Base-by-base conservation (phyloP, 2,329 filamentous ascomycete species). In the Pseudopyricularia javanii region DNA sequence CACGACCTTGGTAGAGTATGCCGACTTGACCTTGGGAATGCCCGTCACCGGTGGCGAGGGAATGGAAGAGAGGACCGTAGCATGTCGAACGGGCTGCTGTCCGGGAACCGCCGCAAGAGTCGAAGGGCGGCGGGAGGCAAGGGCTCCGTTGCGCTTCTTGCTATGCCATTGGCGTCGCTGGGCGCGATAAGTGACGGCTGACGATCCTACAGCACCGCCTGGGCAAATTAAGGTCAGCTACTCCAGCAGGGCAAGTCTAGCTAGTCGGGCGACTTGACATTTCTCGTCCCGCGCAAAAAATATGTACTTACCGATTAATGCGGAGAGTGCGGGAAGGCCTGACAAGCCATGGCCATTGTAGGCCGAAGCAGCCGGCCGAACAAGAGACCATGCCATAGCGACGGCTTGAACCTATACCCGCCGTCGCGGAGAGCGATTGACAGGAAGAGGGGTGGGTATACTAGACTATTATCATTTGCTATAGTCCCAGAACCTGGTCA, bases 1-100 rank as follows among this genome's bases (percentile, higher is more conserved):
- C 15, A 64, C 50, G n/a, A 62, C 62, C 4, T 66, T 64, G 5
- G 73, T 71, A 17, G 72, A 73, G 59, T 71, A 73, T 11, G 63
- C 56, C 20, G 62, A 59, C 22, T 26, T 45, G 40, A 45, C 40
- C 40, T 45, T 45, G 8, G 53, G 49, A 8, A 56, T 33, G 24
- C 56, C 52, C 14, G 54, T 48, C 4, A 61, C 45, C 7, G 60
- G 53, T 17, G 54, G 43, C 49, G 50, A 50, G n/a, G 63, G 60
- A 14, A 60, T 57, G 37, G 57, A 54, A n/a, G 61, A 61, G 48
- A 66, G 53, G 49, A 67, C 64, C 11, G 70, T 69, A 12, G 66
- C 66, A 65, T 69, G 65, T 28, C 68, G 70, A 52, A 70, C 64
- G 34, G 70, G 61, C 49, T 70, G 64, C 32, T 68, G 58, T 53